Percentiles rank a stretch among this genome's conserved stretches.
Conservation (phyloP, 495 filamentous ascomycete genomes). For the Immersiella caudata region DNA sequence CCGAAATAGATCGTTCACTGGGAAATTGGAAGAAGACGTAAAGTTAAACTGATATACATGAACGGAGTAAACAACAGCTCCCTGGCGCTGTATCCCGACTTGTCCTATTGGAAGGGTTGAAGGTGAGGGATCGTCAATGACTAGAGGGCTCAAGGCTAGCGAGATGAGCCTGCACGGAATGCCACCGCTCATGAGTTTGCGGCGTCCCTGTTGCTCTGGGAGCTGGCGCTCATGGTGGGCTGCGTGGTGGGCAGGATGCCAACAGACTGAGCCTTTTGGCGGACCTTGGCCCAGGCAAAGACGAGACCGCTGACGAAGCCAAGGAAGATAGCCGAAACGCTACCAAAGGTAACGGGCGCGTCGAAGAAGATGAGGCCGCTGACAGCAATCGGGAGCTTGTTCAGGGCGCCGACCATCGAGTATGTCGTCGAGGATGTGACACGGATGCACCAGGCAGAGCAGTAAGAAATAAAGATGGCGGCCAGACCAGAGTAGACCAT, state of each 20-base stretch:
- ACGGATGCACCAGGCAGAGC: constrained; percentile 97
- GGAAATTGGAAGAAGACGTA: constrained; percentile 1
- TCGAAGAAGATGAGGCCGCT: constrained; percentile 94
- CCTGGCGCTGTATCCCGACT: not conserved
- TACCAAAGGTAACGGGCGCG: constrained; percentile 88
- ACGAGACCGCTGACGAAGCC: constrained; percentile 93
- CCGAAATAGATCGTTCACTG: constrained; percentile 18
- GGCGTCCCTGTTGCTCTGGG: constrained; percentile 85
- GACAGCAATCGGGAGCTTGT: constrained; percentile 94
- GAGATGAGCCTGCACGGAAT: not conserved
- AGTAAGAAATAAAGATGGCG: constrained; percentile 98
- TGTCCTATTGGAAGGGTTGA: not conserved
- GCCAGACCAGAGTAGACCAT: constrained; percentile 95
- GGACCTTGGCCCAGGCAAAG: constrained; percentile 88
- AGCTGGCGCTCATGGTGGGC: constrained; percentile 83
- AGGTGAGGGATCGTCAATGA: not conserved
- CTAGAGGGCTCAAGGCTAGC: not conserved
- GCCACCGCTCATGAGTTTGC: constrained; percentile 46
- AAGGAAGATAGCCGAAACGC: constrained; percentile 82
- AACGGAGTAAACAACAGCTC: constrained; percentile 11
- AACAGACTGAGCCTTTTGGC: constrained; percentile 68
- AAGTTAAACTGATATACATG: constrained; percentile 26
- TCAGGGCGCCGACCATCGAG: constrained; percentile 96
- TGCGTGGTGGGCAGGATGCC: constrained; percentile 68
- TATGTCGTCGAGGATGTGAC: constrained; percentile 96